These are phyloP conservation scores for Viola odorata DNA, from an alignment of 345 rosid genomes.

Conservation along the genomic window DNA sequence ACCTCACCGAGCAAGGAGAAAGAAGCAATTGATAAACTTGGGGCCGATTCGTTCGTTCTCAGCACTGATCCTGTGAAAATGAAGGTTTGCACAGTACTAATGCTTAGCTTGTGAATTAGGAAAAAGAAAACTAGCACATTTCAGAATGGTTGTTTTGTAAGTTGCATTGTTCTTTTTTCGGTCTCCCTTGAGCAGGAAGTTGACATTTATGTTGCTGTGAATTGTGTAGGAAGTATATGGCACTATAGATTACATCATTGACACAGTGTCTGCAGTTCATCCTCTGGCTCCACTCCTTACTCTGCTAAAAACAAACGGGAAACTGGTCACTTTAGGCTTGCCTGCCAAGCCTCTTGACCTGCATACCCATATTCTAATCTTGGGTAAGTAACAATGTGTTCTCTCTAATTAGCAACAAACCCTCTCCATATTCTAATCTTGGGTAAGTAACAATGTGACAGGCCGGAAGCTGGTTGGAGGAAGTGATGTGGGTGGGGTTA, in stretches of 20 bases:
- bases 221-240: slow-evolving; percentile 49
- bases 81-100: slow-evolving; percentile 61
- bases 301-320: slow-evolving; percentile 69
- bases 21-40: slow-evolving; percentile 46
- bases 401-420: background rate
- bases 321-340: slow-evolving; percentile 64
- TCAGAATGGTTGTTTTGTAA: background rate
- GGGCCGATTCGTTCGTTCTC: slow-evolving; percentile 61
- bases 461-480: slow-evolving; percentile 81
- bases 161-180: too few species aligned
- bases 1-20: slow-evolving; percentile 48
- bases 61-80: slow-evolving; percentile 48
- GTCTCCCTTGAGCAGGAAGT: background rate
- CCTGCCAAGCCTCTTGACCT: slow-evolving; percentile 76
- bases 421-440: background rate
- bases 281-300: slow-evolving; percentile 56
- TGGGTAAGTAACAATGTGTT: slow-evolving; percentile 34
- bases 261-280: slow-evolving; percentile 81
- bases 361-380: slow-evolving; percentile 60
- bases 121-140: background rate
- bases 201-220: slow-evolving; percentile 3
- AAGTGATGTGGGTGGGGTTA: slow-evolving; percentile 69
- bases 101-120: background rate
- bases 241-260: slow-evolving; percentile 80
- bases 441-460: slow-evolving; percentile 7